Conservation (phyloP, 2,329 filamentous ascomycete genomes). For the Penicillium oxalicum region DNA sequence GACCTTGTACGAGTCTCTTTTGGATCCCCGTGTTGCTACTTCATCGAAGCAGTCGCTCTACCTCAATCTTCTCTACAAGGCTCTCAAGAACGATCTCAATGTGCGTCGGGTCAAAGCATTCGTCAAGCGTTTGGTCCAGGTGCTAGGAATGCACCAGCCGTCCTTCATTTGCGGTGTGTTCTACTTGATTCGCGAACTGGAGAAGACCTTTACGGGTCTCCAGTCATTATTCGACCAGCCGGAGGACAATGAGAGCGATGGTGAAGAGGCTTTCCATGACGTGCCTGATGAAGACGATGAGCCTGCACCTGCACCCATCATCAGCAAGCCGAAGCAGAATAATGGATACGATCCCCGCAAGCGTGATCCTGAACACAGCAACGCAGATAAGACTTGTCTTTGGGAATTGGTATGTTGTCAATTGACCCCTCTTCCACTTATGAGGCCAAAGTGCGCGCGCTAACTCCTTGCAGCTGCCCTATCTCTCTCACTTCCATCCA, state of each 20-base stretch:
- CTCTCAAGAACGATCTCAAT: constrained; percentile 85
- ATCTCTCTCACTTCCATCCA: constrained; percentile 80
- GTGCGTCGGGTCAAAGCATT: constrained; percentile 91
- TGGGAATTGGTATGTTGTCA: constrained; percentile 70
- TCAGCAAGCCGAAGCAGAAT: constrained; percentile 26
- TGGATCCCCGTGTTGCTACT: constrained; percentile 79
- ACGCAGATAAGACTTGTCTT: constrained; percentile 85
- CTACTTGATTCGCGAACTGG: constrained; percentile 78
- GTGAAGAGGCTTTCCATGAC: constrained; percentile 64
- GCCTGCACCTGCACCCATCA: constrained; percentile 13
- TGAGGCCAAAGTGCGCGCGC: background rate
- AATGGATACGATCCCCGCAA: constrained; percentile 76
- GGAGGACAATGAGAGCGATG: constrained; percentile 67
- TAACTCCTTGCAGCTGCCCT: constrained; percentile 48
- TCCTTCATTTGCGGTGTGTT: constrained; percentile 90
- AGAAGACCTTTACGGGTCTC: constrained; percentile 72
- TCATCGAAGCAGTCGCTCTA: constrained; percentile 96
- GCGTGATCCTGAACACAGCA: constrained; percentile 82
- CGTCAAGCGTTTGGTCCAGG: constrained; percentile 83
- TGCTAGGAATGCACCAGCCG: constrained; percentile 81
- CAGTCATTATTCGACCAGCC: constrained; percentile 72
- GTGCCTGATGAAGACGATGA: constrained; percentile 51
- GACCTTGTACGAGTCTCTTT: constrained; percentile 87
- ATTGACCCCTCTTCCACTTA: background rate
- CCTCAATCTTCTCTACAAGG: constrained; percentile 81